Conservation (phyloP, 2,329 filamentous ascomycete genomes). For the Fusarium phyllophilum region DNA sequence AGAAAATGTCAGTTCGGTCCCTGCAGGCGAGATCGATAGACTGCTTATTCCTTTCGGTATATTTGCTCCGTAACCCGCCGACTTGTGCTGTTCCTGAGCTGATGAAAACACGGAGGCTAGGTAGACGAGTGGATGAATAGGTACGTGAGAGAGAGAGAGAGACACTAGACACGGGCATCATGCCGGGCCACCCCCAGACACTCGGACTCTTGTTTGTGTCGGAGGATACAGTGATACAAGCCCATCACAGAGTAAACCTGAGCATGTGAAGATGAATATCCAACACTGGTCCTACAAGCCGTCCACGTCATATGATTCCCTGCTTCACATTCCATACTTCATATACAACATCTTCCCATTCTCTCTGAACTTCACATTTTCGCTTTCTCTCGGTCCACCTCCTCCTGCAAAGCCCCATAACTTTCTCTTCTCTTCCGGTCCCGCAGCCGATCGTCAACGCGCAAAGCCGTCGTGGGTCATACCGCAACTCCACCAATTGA, state of each 20-base stretch:
- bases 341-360: neutral
- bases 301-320: constrained; percentile 33
- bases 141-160: neutral
- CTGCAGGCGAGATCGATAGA: constrained; percentile 28
- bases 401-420: constrained; percentile 10
- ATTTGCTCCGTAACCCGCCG: constrained; percentile 30
- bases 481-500: neutral
- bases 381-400: constrained; percentile 5
- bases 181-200: constrained; percentile 11
- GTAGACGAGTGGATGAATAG: neutral
- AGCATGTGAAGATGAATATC: constrained; percentile 29
- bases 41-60: constrained; percentile 14
- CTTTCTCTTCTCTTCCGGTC: constrained; percentile 10
- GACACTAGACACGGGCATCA: neutral
- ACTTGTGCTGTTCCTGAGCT: constrained; percentile 3
- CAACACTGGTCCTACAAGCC: constrained; percentile 10
- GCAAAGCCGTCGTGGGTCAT: neutral
- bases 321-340: neutral
- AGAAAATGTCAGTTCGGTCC: neutral
- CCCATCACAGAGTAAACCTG: constrained; percentile 1
- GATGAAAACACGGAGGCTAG: neutral
- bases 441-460: constrained; percentile 21
- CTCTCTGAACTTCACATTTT: constrained; percentile 1
- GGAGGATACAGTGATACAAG: constrained; percentile 3
- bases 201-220: constrained; percentile 5